Evolutionary conservation across 257 asterid genomes (phyloP), one percentile per base, ranked within the genome.

Genomic region (Nyctanthes arbortristis): DNA sequence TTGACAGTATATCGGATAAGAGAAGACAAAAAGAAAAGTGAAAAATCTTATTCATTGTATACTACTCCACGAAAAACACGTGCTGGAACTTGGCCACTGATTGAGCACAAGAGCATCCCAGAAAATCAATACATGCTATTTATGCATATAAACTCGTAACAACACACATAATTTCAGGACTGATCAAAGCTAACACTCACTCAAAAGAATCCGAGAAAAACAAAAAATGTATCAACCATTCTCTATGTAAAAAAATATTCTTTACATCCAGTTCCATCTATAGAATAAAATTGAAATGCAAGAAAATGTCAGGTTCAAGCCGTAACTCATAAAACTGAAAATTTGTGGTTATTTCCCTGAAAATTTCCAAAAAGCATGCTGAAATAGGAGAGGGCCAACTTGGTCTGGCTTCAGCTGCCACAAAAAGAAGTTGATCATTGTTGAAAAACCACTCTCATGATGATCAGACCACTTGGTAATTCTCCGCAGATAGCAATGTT

Each of bases 381-480:
- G 8, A 20, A 49, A 49, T 5, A n/a, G 27, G 7, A 18, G 22
- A 49, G 6, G 58, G 6, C 29, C 16, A n/a, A 49, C 29, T 49
- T 49, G 58, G 58, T 49, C 28, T 7, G 29, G 5, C 0, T 49
- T 20, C 58, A 2, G 4, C 58, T 49, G 8, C n/a, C 27, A 22
- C 58, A 18, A 49, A 49, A 49, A 49, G 58, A 49, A 7, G 58
- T 18, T n/a, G 29, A 49, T 49, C 30, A 7, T 22, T 49, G 20
- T 49, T 18, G 25, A 10, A 20, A 20, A 18, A n/a, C 11, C 54
- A 27, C 8, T 25, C 25, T 37, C 14, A 11, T 49, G 34, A 24
- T 39, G 29, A 52, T 77, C 75, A 80, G 33, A 80, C 82, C 36
- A 80, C 78, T 67, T 80, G 85, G 75, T 77, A 80, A 13, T 67